Evolutionary conservation across 169 alveolate species (phyloP).

Genomic region (Babesia microti): DNA sequence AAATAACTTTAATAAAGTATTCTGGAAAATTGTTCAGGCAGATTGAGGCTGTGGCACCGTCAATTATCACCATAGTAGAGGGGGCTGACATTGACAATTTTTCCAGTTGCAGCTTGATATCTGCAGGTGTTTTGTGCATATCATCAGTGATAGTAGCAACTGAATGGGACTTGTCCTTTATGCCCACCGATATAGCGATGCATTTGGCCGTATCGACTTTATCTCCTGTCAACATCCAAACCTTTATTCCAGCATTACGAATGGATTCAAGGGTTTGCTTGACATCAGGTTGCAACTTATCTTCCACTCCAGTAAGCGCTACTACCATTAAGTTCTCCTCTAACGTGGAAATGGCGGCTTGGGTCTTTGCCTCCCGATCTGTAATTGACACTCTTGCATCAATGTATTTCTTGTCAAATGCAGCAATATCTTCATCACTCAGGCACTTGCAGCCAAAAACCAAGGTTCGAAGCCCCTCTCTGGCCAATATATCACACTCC

Average conservation of each 20-base stretch:
- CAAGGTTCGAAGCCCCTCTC: slow-evolving; percentile 89
- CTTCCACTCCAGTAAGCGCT: slow-evolving; percentile 95
- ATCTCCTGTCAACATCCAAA: slow-evolving; percentile 99
- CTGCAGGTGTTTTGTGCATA: slow-evolving; percentile 3
- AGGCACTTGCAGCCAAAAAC: slow-evolving; percentile 83
- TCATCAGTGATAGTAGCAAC: slow-evolving; percentile 49
- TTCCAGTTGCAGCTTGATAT: slow-evolving; percentile 40
- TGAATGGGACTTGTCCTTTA: slow-evolving; percentile 67
- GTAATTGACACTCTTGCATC: slow-evolving; percentile 43
- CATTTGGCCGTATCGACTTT: slow-evolving; percentile 98
- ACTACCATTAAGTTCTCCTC: slow-evolving; percentile 78
- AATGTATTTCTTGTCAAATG: slow-evolving; percentile 44
- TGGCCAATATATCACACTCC: slow-evolving; percentile 82
- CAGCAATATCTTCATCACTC: slow-evolving; percentile 70
- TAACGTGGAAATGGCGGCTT: slow-evolving; percentile 44
- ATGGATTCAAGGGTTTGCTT: slow-evolving; percentile 81
- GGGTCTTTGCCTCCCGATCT: slow-evolving; percentile 50
- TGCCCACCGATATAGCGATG: slow-evolving; percentile 90
- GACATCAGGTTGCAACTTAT: slow-evolving; percentile 86
- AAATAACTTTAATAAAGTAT: slow-evolving; percentile 68
- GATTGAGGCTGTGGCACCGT: slow-evolving; percentile 66
- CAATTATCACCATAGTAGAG: slow-evolving; percentile 67
- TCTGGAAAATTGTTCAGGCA: slow-evolving; percentile 58
- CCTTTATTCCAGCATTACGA: slow-evolving; percentile 90
- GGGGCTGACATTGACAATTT: slow-evolving; percentile 47